Percentiles rank a stretch among this genome's conserved stretches.
These are phyloP conservation scores for Aureobasidium sp. DNA, from an alignment of 2,329 filamentous ascomycete species.

Conservation along the genomic window DNA sequence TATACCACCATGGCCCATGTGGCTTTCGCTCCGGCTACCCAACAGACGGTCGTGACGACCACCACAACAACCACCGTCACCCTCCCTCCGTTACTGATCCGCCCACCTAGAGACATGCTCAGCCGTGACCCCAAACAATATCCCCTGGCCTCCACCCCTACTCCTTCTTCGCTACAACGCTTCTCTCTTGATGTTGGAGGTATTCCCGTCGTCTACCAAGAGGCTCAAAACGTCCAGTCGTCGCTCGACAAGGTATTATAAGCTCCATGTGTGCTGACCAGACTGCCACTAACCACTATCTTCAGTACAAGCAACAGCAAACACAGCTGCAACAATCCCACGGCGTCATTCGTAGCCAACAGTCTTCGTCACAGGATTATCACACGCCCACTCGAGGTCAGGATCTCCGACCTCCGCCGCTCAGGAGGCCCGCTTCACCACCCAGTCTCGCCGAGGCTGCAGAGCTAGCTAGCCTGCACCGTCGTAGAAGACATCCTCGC, in stretches of 20 bases:
- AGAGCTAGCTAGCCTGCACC: constrained; percentile 39
- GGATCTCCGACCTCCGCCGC: background rate
- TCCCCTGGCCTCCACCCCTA: constrained; percentile 73
- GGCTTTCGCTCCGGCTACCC: constrained; percentile 53
- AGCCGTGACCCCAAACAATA: constrained; percentile 82
- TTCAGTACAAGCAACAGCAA: constrained; percentile 13
- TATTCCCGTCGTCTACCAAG: constrained; percentile 51
- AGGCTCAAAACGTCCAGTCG: constrained; percentile 48
- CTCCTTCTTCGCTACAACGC: constrained; percentile 66
- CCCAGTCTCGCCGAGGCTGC: constrained; percentile 47
- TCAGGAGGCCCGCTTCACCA: constrained; percentile 8
- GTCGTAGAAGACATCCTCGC: constrained; percentile 43
- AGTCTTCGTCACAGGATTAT: background rate
- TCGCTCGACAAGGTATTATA: constrained; percentile 45
- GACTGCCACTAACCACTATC: background rate
- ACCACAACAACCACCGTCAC: constrained; percentile 78
- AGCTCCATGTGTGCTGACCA: background rate
- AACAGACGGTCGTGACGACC: constrained; percentile 68
- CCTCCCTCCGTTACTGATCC: constrained; percentile 77
- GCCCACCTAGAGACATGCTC: constrained; percentile 59
- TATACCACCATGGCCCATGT: constrained; percentile 47
- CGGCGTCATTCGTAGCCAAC: background rate
- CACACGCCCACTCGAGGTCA: constrained; percentile 1
- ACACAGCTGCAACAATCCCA: constrained; percentile 9
- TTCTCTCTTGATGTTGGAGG: constrained; percentile 66